Evolutionary conservation across 169 alveolate genomes (phyloP).

Genomic region (Cryptosporidium parvum): DNA sequence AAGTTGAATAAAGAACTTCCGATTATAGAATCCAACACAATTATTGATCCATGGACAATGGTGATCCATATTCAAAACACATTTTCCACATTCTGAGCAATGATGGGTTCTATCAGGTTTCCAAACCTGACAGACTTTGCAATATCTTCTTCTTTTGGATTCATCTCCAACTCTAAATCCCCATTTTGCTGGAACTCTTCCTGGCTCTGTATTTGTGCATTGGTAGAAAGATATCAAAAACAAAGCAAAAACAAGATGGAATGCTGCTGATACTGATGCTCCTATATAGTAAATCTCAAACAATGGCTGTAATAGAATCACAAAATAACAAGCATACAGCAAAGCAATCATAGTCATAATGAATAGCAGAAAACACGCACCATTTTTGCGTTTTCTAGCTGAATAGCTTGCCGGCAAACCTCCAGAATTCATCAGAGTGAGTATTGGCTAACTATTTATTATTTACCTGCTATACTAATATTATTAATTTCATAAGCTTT

Average conservation of each 20-base stretch:
- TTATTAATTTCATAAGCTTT: neutral
- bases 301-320: constrained; percentile 51
- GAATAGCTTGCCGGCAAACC: constrained; percentile 51
- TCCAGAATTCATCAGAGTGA: constrained; percentile 42
- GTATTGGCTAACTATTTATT: neutral
- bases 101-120: constrained; percentile 99
- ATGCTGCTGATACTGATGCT: constrained; percentile 45
- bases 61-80: constrained; percentile 98
- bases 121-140: constrained; percentile 97
- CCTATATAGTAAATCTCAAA: constrained; percentile 67
- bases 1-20: constrained; percentile 94
- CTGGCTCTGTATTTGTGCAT: constrained; percentile 94
- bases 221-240: constrained; percentile 72
- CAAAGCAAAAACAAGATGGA: constrained; percentile 60
- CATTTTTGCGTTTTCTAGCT: constrained; percentile 57
- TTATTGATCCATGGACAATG: constrained; percentile 99
- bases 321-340: constrained; percentile 41
- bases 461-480: neutral
- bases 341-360: constrained; percentile 39
- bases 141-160: constrained; percentile 94
- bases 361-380: constrained; percentile 66
- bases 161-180: constrained; percentile 98
- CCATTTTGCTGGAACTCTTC: constrained; percentile 95
- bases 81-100: constrained; percentile 96
- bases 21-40: constrained; percentile 97